Base-by-base conservation (phyloP, 2,329 filamentous ascomycete species). In the Fusarium napiforme region DNA sequence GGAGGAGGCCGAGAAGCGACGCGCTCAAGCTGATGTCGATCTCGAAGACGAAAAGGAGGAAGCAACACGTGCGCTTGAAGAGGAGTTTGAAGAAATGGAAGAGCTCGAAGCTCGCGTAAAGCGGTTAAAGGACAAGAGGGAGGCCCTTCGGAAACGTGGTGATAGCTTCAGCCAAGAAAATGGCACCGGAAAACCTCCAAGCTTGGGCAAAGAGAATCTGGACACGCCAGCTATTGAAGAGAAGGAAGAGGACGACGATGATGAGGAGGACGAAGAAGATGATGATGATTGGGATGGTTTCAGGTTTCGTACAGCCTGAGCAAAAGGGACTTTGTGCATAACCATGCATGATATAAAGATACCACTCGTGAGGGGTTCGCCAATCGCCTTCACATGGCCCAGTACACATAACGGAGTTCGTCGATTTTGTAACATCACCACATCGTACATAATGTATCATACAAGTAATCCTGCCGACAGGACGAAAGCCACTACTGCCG, bases 81-180 rank as follows among this genome's bases (percentile, higher is more conserved):
- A 91, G 45, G 93, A 96, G 80, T 93, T 96, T 74, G 93, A 94
- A 65, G 91, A 95, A 79, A 96, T 96, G 93, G 91, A 93, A 78
- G 89, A 91, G 78, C 86, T 96, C 50, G 93, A 96, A 80, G 89
- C 89, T 58, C 88, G 93, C 11, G 92, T 96, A 18, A 86, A 87
- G 67, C 87, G 86, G 69, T 81, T 96, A 60, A 92, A 93, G 79
- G 90, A 93, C 78, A 90, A 90, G 80, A 86, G 93, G 52, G 93
- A 95, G 78, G 89, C 90, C 61, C 79, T 95, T 69, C 85, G 84
- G 76, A 87, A 85, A 67, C 76, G 80, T 16, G 76, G 77, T 21
- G 78, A 78, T 60, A 81, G 78, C 39, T 67, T 78, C 55, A 72
- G 76, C 19, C 79, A 78, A 45, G 79, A 75, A 71, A 71, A 63